Evolutionary conservation across 2,329 filamentous ascomycete genomes (phyloP), one percentile per base, ranked within the genome.

Genomic region (Metarhizium brunneum): DNA sequence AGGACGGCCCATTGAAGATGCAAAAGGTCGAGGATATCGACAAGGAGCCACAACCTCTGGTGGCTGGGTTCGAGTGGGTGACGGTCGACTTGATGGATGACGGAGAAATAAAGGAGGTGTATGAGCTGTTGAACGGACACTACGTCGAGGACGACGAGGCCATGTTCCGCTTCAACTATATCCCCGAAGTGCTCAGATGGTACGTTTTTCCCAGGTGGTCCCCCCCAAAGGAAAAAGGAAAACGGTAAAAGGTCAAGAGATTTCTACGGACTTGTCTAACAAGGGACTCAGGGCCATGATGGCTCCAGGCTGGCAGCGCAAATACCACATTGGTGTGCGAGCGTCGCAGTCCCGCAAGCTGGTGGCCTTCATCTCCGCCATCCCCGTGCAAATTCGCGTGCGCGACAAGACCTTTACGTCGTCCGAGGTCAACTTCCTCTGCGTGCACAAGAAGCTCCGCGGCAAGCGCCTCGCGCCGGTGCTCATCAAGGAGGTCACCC

Each of bases 81-180:
- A 90, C 88, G 14, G 83, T 99, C 72, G 90, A 99, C 69, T 75
- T 99, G 63, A 85, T 82, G 25, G 82, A 91, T 63, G 85, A 90
- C 50, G 81, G 79, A 40, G 87, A 89, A 76, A 80, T 96, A 60
- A 84, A 90, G 65, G 94, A 99, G 74, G 85, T 99, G 6, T 96
- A 92, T 71, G 89, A 96, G 62, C 77, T 99, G 62, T 78, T 99
- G 57, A 90, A 89, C 61, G 88, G 90, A 55, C 94, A 99, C 73
- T 99, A 97, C 63, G 94, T 99, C 57, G 94, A 99, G 74, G 94
- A 99, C 69, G 88, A 91, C 64, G 92, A 96, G 69, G 91, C 92
- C 59, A 95, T 95, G 81, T 97, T 99, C 76, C 86, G 94, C 54
- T 97, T 99, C 79, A 92, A 94, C 71, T 99, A 99, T 75, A 95